phyloP scores from a whole-genome alignment of 176 grass and related monocot species.

The Ampelocalamus luodianensis region DNA sequence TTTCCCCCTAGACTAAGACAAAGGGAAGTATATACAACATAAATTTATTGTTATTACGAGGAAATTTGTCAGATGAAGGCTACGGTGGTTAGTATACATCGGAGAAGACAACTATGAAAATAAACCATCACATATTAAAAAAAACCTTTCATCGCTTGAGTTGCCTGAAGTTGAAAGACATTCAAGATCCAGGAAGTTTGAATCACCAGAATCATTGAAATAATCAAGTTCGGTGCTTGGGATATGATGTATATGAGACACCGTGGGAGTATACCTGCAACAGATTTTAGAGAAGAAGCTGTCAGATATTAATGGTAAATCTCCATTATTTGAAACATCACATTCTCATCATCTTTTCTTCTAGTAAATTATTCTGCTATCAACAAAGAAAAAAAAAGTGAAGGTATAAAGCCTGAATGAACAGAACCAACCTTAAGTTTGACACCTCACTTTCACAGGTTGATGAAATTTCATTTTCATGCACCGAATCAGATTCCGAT shows the following conservation, averaged over 20 bases:
- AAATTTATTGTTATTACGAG: slow-evolving; percentile 8
- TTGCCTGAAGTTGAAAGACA: slow-evolving; percentile 56
- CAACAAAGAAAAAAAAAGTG: neutral
- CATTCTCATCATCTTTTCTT: neutral
- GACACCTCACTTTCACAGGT: slow-evolving; percentile 40
- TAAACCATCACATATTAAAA: neutral
- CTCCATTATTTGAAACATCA: slow-evolving; percentile 12
- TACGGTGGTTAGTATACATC: neutral
- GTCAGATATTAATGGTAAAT: slow-evolving; percentile 13
- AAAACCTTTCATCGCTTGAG: slow-evolving; percentile 53
- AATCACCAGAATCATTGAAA: slow-evolving; percentile 45
- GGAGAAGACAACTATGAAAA: neutral
- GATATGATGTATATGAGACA: slow-evolving; percentile 16
- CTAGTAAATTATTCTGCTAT: neutral
- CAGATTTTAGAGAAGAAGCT: slow-evolving; percentile 29
- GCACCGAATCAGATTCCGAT: slow-evolving; percentile 40
- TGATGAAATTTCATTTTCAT: slow-evolving; percentile 46
- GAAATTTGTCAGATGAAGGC: slow-evolving; percentile 24
- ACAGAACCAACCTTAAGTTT: slow-evolving; percentile 50
- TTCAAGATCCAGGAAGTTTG: slow-evolving; percentile 61
- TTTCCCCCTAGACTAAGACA: neutral
- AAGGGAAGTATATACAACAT: neutral
- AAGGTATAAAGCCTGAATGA: slow-evolving; percentile 29
- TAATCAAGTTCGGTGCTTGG: slow-evolving; percentile 10
- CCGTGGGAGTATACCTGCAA: slow-evolving; percentile 47